A percentile compares a stretch with the other conserved stretches of the same genome.
Evolutionary conservation across 768 basidiomycete genomes (phyloP).

Genomic region (Pulveroboletus frians): DNA sequence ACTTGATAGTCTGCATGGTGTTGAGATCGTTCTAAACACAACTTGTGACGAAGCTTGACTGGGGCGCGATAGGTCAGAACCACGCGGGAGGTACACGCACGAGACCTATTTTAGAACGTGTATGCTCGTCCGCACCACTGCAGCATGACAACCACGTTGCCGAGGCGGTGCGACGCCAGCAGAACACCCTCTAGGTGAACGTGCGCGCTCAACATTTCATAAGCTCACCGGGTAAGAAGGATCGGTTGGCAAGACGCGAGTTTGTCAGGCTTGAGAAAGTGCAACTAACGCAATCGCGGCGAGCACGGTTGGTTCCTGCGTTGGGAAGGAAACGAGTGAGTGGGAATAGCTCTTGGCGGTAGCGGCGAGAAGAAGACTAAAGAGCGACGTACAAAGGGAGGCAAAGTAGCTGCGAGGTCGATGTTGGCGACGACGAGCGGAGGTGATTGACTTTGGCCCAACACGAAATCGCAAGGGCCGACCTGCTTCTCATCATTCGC

Average conservation of each 20-base stretch:
- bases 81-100: slow-evolving; percentile 17
- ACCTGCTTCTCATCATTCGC: slow-evolving; percentile 15
- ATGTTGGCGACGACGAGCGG: slow-evolving; percentile 27
- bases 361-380: not conserved
- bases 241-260: slow-evolving; percentile 16
- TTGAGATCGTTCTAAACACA: slow-evolving; percentile 13
- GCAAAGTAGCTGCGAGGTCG: slow-evolving; percentile 19
- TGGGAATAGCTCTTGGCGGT: not conserved
- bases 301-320: slow-evolving; percentile 23
- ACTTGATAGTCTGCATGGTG: slow-evolving; percentile 94
- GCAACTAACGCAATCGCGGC: slow-evolving; percentile 26
- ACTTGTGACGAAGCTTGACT: slow-evolving; percentile 16
- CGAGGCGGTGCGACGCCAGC: slow-evolving; percentile 21
- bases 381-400: slow-evolving; percentile 17
- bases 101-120: slow-evolving; percentile 23
- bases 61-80: slow-evolving; percentile 13
- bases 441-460: slow-evolving; percentile 25
- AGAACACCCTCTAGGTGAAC: slow-evolving; percentile 7
- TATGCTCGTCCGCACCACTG: slow-evolving; percentile 9
- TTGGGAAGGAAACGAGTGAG: slow-evolving; percentile 21
- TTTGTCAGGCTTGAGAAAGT: slow-evolving; percentile 17
- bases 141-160: slow-evolving; percentile 31
- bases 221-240: slow-evolving; percentile 22
- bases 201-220: not conserved
- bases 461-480: slow-evolving; percentile 23